Percentiles rank a stretch among this genome's conserved stretches.
phyloP scores from a whole-genome alignment of 225 moss, liverwort and hornwort species.

The Physcomitrellopsis africana region DNA sequence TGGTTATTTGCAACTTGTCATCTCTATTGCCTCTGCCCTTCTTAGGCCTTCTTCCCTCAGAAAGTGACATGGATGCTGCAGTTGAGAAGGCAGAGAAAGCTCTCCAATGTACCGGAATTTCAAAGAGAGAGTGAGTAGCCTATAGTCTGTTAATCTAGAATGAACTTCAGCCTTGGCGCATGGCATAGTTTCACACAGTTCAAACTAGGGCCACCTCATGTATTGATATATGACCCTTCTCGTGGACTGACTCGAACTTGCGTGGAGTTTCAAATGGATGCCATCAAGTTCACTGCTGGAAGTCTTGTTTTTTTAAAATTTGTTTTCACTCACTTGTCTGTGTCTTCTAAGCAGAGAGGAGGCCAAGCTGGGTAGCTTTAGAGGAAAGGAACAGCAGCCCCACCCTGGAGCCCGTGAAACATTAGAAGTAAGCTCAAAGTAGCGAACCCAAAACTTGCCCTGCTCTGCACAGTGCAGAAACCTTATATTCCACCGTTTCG shows the following conservation, averaged over 20 bases:
- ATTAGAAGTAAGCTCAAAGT: conserved; percentile 19
- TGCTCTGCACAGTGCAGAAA: conserved; percentile 7
- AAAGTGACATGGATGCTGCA: conserved; percentile 61
- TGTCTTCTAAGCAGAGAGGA: conserved; percentile 36
- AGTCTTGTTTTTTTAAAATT: background rate
- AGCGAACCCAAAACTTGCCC: conserved; percentile 14
- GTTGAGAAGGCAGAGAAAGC: conserved; percentile 75
- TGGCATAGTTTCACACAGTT: background rate
- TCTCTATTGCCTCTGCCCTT: conserved; percentile 69
- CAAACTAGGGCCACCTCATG: background rate
- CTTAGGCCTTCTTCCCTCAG: conserved; percentile 59
- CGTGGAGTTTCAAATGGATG: background rate
- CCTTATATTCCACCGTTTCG: too few species aligned
- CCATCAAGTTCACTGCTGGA: background rate
- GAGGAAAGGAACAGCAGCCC: conserved; percentile 28
- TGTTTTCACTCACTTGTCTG: conserved; percentile 22
- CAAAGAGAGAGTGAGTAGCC: conserved; percentile 50
- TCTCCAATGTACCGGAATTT: conserved; percentile 45
- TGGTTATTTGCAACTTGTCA: conserved; percentile 61
- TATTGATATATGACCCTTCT: background rate
- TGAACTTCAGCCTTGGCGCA: background rate
- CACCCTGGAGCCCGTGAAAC: conserved; percentile 4
- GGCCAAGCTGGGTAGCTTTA: conserved; percentile 52
- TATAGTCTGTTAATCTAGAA: background rate
- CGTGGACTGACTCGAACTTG: background rate